Evolutionary conservation across 1,139 yeast genomes (phyloP).

Genomic region (Diutina ranongensis): DNA sequence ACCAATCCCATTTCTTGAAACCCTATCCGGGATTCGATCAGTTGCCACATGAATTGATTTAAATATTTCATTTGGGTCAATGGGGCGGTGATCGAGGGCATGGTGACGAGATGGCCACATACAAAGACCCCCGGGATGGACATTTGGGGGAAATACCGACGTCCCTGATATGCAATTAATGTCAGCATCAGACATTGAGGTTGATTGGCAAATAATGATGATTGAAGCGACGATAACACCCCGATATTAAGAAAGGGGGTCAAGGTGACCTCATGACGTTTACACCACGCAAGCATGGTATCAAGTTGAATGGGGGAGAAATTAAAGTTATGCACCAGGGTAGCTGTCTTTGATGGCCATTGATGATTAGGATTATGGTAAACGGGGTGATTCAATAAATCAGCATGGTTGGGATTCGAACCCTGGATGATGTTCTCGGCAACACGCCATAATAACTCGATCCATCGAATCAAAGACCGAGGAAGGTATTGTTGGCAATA

Average conservation of each 20-base stretch:
- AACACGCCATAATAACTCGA: no score
- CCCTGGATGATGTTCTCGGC: not conserved
- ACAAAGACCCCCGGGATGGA: not conserved
- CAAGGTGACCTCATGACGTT: not conserved
- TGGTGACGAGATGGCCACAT: not conserved
- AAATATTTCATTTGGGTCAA: not conserved
- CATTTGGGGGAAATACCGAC: constrained; percentile 1
- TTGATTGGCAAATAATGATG: not conserved
- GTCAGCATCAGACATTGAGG: not conserved
- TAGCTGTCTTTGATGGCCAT: not conserved
- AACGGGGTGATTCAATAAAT: not conserved
- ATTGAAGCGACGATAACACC: not conserved
- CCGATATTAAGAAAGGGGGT: constrained; percentile 2
- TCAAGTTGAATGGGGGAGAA: not conserved
- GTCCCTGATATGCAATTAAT: not conserved
- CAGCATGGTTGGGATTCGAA: not conserved
- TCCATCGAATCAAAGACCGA: not conserved
- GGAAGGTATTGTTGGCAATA: not conserved
- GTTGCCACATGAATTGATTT: not conserved
- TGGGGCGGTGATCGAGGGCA: not conserved
- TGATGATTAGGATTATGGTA: not conserved
- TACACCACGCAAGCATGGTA: not conserved
- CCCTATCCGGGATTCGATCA: not conserved
- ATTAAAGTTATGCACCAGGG: not conserved
- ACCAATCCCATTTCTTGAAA: not conserved